Evolutionary conservation across 257 asterid genomes (phyloP), one percentile per base, ranked within the genome.

Genomic region (Nicotiana sylvestris): DNA sequence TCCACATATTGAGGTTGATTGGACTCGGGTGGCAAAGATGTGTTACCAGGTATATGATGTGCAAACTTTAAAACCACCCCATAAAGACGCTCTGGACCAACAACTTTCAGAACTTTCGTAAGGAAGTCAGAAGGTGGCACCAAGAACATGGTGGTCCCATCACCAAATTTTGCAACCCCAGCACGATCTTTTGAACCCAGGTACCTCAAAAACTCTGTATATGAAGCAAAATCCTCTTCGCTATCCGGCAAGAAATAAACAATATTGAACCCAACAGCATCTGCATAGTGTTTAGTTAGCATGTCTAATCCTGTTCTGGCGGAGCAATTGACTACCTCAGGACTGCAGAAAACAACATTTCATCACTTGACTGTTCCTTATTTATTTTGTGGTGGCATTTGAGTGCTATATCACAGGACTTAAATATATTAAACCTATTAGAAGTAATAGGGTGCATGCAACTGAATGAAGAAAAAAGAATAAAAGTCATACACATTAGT

Each of bases 61-160:
- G 92, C 92, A 82, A 96, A 96, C 82, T 94, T 93, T 10, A 96
- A 86, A 87, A 96, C 95, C 35, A 96, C 97, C 64, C 99, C 99
- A 86, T 94, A 96, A 18, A 96, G 97, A 85, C 99, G 97, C 83
- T 87, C 92, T n/a, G 98, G 99, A 51, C 98, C 99, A 84, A 84
- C 82, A 80, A 96, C 90, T 85, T 91, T 92, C 74, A 96, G 93
- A 86, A 96, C 95, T 5, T 89, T 85, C 32, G 89, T 86, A 11
- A 96, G 91, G 84, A 96, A 94, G 69, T 91, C 95, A 37, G 99
- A 96, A 32, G 99, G 99, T 77, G 99, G 99, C 84, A 96, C 99
- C 92, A 96, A 88, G 86, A 96, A 96, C 60, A 96, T 85, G 21
- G 98, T 96, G 77, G 98, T 92, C 58, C 99, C 98, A 85, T 96